Evolutionary conservation across 139 green algal species (phyloP).

Genomic region (Micractinium conductrix): DNA sequence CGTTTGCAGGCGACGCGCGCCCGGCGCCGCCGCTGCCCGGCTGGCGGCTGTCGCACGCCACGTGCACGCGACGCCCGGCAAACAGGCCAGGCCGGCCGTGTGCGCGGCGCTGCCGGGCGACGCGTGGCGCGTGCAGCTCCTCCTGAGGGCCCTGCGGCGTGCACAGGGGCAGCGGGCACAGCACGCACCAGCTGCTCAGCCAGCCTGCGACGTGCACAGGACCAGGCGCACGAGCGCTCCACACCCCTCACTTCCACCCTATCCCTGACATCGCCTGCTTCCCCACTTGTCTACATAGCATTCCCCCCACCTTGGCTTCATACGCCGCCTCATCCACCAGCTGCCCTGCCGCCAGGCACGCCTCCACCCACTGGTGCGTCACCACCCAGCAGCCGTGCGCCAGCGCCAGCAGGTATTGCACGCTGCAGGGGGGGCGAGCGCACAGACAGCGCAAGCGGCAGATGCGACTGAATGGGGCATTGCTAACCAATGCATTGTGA

Average conservation of each 20-base stretch:
- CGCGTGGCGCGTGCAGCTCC: background rate
- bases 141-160: background rate
- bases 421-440: slow-evolving; percentile 21
- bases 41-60: background rate
- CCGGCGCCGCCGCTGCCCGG: background rate
- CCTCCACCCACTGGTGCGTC: slow-evolving; percentile 42
- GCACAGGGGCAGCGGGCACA: too few species aligned
- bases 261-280: too few species aligned
- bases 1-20: background rate
- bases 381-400: slow-evolving; percentile 54
- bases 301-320: slow-evolving; percentile 43
- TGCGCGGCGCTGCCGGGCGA: background rate
- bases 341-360: slow-evolving; percentile 28
- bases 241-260: background rate
- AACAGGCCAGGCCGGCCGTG: slow-evolving; percentile 9
- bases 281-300: too few species aligned
- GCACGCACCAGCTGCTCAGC: too few species aligned
- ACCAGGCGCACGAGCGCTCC: background rate
- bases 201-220: too few species aligned
- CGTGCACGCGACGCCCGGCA: background rate
- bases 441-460: too few species aligned
- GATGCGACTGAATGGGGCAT: too few species aligned
- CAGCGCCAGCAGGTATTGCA: slow-evolving; percentile 46
- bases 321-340: slow-evolving; percentile 40
- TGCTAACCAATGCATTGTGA: too few species aligned